Evolutionary conservation across 164 flowering plant genomes (phyloP), one percentile per base, ranked within the genome.

Genomic region (Dillenia suffruticosa): DNA sequence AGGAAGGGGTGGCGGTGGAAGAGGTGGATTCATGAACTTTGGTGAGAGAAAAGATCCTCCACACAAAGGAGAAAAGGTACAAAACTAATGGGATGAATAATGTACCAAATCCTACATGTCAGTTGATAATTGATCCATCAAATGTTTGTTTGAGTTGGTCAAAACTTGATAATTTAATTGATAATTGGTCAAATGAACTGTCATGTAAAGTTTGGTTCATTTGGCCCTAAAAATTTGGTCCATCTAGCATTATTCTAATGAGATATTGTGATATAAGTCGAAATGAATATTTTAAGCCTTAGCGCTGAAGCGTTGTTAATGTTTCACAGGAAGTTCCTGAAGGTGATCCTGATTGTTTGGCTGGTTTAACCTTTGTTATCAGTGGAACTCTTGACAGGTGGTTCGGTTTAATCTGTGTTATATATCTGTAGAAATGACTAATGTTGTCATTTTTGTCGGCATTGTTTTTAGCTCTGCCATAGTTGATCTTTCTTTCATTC

Each of bases 361-460:
- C 81, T 66, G 95, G 95, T 60, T 73, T 86, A 62, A 94, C 98
- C 61, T 91, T 94, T 79, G 98, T 94, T 60, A 89, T 94, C 53
- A 91, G 96, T 74, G 98, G 98, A 69, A 94, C 97, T 19, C 98
- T 94, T 74, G 98, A 94, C 82, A 89, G 98, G 97, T 90, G 84
- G 22, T 19, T 57, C 49, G 19, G 59, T 43, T 63, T 26, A 12
- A 70, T 26, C 40, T 26, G 40, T 26, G 40, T 26, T 26, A 26
- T 26, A 26, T 26, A 26, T 26, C 40, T 26, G 40, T 26, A 12
- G 43, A 15, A 12, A 19, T 19, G 22, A n/a, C 46, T n/a, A 10
- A 58, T 58, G 52, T 26, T 26, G 3, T 26, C 40, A 26, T 26
- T 26, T 26, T 26, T 26, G 40, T 26, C 2, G 40, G 2, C 40